Evolutionary conservation across 2,329 filamentous ascomycete genomes (phyloP).

Genomic region (Drechslera avenae): DNA sequence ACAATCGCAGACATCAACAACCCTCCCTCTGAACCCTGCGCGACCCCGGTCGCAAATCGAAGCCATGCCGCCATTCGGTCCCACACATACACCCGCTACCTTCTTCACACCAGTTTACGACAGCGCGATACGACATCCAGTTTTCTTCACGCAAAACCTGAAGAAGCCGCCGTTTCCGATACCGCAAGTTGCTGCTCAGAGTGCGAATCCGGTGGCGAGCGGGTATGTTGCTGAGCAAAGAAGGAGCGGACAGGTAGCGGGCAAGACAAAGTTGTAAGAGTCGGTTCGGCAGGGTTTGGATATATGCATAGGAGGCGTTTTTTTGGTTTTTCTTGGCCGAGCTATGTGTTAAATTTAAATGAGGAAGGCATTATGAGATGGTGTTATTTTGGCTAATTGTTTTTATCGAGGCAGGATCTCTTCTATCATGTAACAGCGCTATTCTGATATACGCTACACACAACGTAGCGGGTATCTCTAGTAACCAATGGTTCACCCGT

Average conservation of each 20-base stretch:
- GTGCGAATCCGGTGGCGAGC: conserved; percentile 51
- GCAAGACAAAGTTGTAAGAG: conserved; percentile 39
- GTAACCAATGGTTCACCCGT: neutral
- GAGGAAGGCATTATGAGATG: neutral
- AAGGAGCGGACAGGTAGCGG: conserved; percentile 13
- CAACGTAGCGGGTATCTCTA: conserved; percentile 4
- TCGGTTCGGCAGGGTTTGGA: no score
- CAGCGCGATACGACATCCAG: conserved; percentile 69
- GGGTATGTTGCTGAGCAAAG: conserved; percentile 49
- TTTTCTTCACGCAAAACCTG: conserved; percentile 73
- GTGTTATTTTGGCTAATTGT: no score
- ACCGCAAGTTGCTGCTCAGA: conserved; percentile 42
- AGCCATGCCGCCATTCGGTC: conserved; percentile 52
- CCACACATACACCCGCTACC: conserved; percentile 21
- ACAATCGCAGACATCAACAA: neutral
- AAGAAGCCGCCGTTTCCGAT: conserved; percentile 59
- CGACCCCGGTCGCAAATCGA: conserved; percentile 54
- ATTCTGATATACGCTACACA: neutral
- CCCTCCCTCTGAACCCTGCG: neutral
- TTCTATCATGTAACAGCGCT: neutral
- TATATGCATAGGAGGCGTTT: conserved; percentile 1
- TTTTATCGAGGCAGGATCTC: no score
- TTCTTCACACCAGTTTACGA: conserved; percentile 52
- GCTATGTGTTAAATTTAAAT: no score
- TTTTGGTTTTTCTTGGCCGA: neutral